Base-by-base conservation (phyloP, 2,329 filamentous ascomycete genomes). In the Venturia effusa region DNA sequence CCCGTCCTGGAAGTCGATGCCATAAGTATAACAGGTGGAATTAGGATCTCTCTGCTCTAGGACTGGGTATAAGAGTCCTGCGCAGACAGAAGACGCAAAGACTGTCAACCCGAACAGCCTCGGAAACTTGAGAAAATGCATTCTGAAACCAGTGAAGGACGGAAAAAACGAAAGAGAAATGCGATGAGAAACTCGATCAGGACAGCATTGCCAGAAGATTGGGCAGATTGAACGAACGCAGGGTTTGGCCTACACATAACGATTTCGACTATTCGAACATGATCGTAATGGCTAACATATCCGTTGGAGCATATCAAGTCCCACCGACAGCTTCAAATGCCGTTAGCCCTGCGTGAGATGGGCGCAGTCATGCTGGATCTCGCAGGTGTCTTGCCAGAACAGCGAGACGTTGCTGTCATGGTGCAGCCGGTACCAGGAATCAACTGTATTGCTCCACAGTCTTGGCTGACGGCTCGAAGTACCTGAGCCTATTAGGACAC, bases 1-100 rank as follows among this genome's bases (percentile, higher is more conserved):
- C 34, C 75, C 76, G 66, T 76, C 73, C 59, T 77, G 69, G 64
- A 77, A 80, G 66, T 80, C 78, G 24, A 76, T 71, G 60, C 74
- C 74, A 62, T 70, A 76, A 8, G 74, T 19, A 7, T 24, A 3
- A 22, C 59, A 60, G 19, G 19, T 22, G 8, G 51, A 57, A 57
- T 57, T 57, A 13, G 51, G 30, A 57, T 37, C 51, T 57, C 51
- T 34, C n/a, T 27, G 59, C 27, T 27, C n/a, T 22, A 60, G 8
- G 19, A 19, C 37, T 13, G n/a, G 37, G 32, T 43, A 6, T 27
- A 27, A 1, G 17, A 40, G 32, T 27, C 27, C 22, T 5, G 40
- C 40, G 32, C 34, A 60, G 4, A 43, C 34, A 40, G 15, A 43
- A 60, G 59, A 41, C 3, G n/a, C n/a, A 8, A 60, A 27, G 19